Conservation (phyloP, 1,139 yeast genomes). For the Candida tetrigidarum region DNA sequence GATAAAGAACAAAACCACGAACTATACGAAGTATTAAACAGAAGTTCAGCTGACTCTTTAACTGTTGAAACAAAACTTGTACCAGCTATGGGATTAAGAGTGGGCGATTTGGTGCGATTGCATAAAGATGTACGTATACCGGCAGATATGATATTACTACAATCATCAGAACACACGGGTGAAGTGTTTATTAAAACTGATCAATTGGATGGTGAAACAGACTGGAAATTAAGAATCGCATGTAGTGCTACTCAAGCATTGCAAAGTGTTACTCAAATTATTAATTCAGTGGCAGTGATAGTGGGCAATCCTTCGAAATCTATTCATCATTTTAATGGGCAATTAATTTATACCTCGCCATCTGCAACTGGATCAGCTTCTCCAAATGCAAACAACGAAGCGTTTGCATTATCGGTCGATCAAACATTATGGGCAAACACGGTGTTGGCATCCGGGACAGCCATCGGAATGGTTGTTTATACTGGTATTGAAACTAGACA, state of each 20-base stretch:
- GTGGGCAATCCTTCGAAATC: constrained; percentile 83
- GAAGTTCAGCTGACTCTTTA: constrained; percentile 23
- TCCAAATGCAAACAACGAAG: constrained; percentile 37
- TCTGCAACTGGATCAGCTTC: constrained; percentile 25
- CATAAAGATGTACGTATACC: constrained; percentile 89
- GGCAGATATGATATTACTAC: constrained; percentile 86
- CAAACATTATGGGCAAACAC: constrained; percentile 99
- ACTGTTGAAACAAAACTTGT: constrained; percentile 41
- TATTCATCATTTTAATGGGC: constrained; percentile 82
- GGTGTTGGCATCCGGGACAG: constrained; percentile 91
- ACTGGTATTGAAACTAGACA: constrained; percentile 96
- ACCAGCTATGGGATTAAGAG: constrained; percentile 69
- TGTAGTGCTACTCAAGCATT: constrained; percentile 69
- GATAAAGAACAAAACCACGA: constrained; percentile 91
- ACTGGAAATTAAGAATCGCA: constrained; percentile 93
- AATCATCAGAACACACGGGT: constrained; percentile 81
- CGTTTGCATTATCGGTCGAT: constrained; percentile 78
- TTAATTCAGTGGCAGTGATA: constrained; percentile 53
- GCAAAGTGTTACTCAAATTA: constrained; percentile 38
- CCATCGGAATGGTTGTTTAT: constrained; percentile 84
- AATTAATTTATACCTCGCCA: constrained; percentile 50
- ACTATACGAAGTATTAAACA: constrained; percentile 68
- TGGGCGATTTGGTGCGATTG: constrained; percentile 84
- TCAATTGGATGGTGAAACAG: constrained; percentile 98
- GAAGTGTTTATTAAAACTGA: constrained; percentile 96